phyloP scores from a whole-genome alignment of 352 stramenopile species.

The Phytophthora cajani region DNA sequence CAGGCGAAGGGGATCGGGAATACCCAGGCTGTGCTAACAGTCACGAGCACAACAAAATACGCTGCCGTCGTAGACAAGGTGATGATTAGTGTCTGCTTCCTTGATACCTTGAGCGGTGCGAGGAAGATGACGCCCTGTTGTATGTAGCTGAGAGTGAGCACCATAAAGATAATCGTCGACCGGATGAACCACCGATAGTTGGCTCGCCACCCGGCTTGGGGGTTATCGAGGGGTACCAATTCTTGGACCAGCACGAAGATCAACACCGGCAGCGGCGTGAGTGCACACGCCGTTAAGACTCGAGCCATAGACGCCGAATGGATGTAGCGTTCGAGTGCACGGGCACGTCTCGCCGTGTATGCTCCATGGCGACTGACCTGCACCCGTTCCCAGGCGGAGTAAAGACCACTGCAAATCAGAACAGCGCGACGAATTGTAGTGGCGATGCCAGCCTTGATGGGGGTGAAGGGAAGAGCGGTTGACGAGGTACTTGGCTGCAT shows the following conservation, averaged over 20 bases:
- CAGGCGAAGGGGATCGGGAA: slow-evolving; percentile 36
- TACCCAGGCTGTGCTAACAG: slow-evolving; percentile 16
- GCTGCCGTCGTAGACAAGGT: background rate
- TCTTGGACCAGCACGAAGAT: slow-evolving; percentile 16
- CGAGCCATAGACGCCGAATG: slow-evolving; percentile 2
- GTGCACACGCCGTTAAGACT: slow-evolving; percentile 1
- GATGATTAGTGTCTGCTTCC: background rate
- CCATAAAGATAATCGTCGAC: slow-evolving; percentile 12
- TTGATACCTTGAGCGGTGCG: slow-evolving; percentile 10
- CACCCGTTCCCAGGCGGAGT: slow-evolving; percentile 6
- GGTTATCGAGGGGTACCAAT: slow-evolving; percentile 4
- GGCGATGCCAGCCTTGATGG: background rate
- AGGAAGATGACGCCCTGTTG: slow-evolving; percentile 17
- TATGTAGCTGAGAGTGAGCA: slow-evolving; percentile 21
- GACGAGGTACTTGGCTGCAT: background rate
- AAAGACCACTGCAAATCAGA: background rate
- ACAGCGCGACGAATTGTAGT: background rate
- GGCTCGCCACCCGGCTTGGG: background rate
- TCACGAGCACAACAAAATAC: slow-evolving; percentile 21
- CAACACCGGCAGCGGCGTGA: slow-evolving; percentile 13
- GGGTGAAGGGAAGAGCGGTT: background rate
- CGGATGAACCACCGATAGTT: slow-evolving; percentile 16
- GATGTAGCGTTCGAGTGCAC: slow-evolving; percentile 12
- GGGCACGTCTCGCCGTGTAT: slow-evolving; percentile 10
- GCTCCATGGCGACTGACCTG: slow-evolving; percentile 18